phyloP scores from a whole-genome alignment of 768 basidiomycete genomes.

The Mycena maculata region DNA sequence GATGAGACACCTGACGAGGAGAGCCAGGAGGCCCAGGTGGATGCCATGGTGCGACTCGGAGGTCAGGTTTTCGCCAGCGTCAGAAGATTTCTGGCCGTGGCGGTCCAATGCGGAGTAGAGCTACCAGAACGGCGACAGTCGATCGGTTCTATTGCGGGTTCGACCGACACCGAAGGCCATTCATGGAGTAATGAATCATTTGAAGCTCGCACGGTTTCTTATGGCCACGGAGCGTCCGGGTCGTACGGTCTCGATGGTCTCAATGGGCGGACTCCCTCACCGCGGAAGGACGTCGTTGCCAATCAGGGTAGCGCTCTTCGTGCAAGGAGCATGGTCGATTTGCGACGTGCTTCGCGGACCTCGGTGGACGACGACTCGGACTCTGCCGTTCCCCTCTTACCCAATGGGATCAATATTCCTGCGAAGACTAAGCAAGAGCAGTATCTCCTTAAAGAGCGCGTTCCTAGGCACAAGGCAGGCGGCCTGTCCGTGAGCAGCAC shows the following conservation, averaged over 20 bases:
- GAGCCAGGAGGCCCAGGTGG: constrained; percentile 66
- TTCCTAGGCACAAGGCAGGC: constrained; percentile 54
- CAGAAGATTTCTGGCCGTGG: constrained; percentile 80
- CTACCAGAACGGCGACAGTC: constrained; percentile 64
- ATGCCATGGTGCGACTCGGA: constrained; percentile 83
- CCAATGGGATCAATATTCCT: constrained; percentile 39
- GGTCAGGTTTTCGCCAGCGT: constrained; percentile 86
- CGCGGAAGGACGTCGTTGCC: constrained; percentile 25
- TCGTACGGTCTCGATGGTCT: constrained; percentile 30
- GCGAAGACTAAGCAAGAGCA: constrained; percentile 51
- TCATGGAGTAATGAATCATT: constrained; percentile 47
- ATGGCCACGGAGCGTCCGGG: constrained; percentile 40
- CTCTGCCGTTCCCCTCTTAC: constrained; percentile 49
- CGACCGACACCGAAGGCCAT: constrained; percentile 44
- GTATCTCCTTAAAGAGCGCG: constrained; percentile 52
- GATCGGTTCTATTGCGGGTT: constrained; percentile 42
- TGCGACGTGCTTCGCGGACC: constrained; percentile 47
- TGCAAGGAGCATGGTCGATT: constrained; percentile 66
- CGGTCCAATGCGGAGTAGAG: constrained; percentile 79
- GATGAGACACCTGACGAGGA: constrained; percentile 61
- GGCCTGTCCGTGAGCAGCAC: constrained; percentile 74
- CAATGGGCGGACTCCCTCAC: constrained; percentile 22
- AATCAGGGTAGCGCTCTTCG: constrained; percentile 48
- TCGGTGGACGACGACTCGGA: constrained; percentile 52
- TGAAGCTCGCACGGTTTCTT: constrained; percentile 42